phyloP scores from a whole-genome alignment of 805 yeast genomes.

The Candida ponderosae region DNA sequence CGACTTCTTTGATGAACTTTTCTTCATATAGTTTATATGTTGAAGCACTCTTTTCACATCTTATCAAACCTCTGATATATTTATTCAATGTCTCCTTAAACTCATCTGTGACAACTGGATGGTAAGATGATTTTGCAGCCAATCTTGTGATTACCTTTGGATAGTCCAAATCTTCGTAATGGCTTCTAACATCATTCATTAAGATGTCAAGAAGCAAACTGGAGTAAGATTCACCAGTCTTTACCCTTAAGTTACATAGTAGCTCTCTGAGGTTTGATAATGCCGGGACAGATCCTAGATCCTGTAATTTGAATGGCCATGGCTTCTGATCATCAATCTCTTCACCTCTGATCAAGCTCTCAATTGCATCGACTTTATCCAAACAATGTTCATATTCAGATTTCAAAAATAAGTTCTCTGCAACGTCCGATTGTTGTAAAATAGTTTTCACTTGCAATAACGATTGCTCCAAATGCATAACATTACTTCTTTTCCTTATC shows the following conservation, averaged over 20 bases:
- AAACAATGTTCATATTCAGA: conserved; percentile 48
- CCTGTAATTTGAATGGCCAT: conserved; percentile 33
- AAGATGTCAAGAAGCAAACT: conserved; percentile 47
- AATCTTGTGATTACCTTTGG: conserved; percentile 43
- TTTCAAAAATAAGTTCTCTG: conserved; percentile 35
- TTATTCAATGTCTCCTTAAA: conserved; percentile 37
- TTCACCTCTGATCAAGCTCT: conserved; percentile 51
- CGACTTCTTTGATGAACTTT: conserved; percentile 59
- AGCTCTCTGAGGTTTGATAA: conserved; percentile 36
- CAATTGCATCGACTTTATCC: conserved; percentile 48
- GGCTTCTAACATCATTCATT: conserved; percentile 52
- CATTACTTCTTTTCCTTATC: conserved; percentile 46
- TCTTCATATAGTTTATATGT: conserved; percentile 66
- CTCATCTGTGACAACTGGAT: conserved; percentile 28
- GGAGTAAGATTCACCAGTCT: conserved; percentile 63
- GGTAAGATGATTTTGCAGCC: conserved; percentile 25
- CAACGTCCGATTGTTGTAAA: conserved; percentile 37
- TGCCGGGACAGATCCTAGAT: conserved; percentile 23
- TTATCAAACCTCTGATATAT: conserved; percentile 47
- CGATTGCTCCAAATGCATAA: conserved; percentile 55
- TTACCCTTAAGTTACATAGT: conserved; percentile 46
- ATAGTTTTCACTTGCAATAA: conserved; percentile 40
- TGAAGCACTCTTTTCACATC: conserved; percentile 51
- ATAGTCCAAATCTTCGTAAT: conserved; percentile 41
- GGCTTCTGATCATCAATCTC: conserved; percentile 20